Evolutionary conservation across 192 early-diverging fungal genomes (phyloP).

Genomic region (Mortierella claussenii): DNA sequence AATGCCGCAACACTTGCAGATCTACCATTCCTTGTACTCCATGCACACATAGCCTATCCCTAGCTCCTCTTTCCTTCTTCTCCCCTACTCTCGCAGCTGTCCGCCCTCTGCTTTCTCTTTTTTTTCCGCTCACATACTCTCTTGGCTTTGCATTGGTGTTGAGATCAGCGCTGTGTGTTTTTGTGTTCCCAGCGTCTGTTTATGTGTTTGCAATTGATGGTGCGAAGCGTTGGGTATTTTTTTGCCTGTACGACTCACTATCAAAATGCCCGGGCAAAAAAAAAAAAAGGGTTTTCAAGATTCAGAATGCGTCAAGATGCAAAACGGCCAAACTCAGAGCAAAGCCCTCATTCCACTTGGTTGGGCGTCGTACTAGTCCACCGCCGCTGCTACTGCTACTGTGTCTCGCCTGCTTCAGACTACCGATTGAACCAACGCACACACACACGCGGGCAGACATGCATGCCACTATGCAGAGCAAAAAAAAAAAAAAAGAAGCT

Average conservation of each 20-base stretch:
- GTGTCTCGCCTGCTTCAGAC: too few species aligned
- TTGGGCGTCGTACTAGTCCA: background rate
- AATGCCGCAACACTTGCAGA: background rate
- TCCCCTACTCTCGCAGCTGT: background rate
- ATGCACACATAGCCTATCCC: background rate
- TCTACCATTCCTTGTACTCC: background rate
- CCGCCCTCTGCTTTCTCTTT: background rate
- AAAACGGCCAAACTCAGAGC: conserved; percentile 32
- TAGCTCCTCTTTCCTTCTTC: background rate
- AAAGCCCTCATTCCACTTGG: background rate
- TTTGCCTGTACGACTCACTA: background rate
- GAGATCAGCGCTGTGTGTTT: conserved; percentile 1
- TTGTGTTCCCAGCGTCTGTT: too few species aligned
- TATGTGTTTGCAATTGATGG: background rate
- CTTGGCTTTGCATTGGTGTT: background rate
- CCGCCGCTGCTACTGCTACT: too few species aligned
- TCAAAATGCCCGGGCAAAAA: background rate
- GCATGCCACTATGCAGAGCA: too few species aligned
- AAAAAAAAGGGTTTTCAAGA: background rate
- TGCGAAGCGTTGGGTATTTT: background rate
- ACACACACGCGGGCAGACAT: too few species aligned
- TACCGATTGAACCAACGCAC: too few species aligned
- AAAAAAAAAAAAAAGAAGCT: background rate
- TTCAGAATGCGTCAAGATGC: conserved; percentile 1
- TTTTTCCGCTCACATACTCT: background rate